A percentile compares a stretch with the other conserved stretches of the same genome.
phyloP scores from a whole-genome alignment of 192 early-diverging fungal species.

The Coemansia sp. region DNA sequence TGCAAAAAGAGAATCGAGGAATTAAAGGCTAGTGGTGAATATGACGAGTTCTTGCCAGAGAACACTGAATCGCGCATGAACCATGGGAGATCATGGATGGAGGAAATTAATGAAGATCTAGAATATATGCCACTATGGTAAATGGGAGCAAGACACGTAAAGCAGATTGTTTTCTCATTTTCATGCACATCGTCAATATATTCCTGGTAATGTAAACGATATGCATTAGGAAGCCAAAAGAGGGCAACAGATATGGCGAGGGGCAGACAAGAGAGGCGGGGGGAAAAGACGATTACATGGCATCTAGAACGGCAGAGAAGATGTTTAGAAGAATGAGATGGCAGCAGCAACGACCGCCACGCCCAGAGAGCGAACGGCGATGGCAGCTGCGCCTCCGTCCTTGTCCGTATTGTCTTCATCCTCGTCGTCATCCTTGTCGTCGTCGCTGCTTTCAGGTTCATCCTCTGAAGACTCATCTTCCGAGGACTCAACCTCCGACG shows the following conservation, averaged over 20 bases:
- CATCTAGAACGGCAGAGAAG: neutral
- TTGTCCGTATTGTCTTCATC: neutral
- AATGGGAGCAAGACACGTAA: neutral
- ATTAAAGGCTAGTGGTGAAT: too few species aligned
- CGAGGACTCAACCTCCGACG: neutral
- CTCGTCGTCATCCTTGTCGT: neutral
- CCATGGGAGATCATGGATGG: too few species aligned
- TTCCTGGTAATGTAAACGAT: neutral
- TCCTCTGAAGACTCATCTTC: neutral
- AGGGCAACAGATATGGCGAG: neutral
- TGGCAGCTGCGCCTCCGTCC: slow-evolving; percentile 1
- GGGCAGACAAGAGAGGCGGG: too few species aligned
- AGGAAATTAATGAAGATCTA: too few species aligned
- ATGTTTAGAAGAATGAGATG: slow-evolving; percentile 28
- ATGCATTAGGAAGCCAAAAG: neutral
- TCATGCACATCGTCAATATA: neutral
- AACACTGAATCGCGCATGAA: too few species aligned
- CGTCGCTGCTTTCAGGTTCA: neutral
- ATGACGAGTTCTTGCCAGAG: too few species aligned
- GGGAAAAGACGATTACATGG: neutral
- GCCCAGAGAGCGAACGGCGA: slow-evolving; percentile 6
- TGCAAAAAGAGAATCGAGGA: too few species aligned
- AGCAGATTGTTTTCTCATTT: neutral
- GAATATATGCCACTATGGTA: too few species aligned
- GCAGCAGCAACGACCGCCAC: slow-evolving; percentile 17